Evolutionary conservation across 2,329 filamentous ascomycete species (phyloP).

Genomic region (Talaromyces sp.): DNA sequence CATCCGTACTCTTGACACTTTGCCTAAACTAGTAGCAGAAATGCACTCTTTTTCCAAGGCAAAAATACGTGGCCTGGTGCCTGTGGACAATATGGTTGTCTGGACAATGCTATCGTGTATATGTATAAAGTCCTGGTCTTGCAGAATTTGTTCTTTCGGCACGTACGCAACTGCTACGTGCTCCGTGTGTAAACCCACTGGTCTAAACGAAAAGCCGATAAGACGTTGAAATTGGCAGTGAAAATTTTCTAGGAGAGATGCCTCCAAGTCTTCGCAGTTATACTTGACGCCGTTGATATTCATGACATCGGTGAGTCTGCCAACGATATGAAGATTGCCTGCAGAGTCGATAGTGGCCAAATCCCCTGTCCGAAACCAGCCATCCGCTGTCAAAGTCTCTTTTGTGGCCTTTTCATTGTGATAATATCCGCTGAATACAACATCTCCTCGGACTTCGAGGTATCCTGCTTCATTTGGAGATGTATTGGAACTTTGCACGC

Average conservation of each 20-base stretch:
- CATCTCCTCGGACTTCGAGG: slow-evolving; percentile 37
- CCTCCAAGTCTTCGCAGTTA: slow-evolving; percentile 32
- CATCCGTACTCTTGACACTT: background rate
- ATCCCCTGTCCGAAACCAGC: slow-evolving; percentile 54
- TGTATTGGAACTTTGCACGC: slow-evolving; percentile 12
- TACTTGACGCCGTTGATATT: slow-evolving; percentile 46
- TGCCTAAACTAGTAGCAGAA: background rate
- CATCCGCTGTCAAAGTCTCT: slow-evolving; percentile 44
- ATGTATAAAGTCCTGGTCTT: slow-evolving; percentile 12
- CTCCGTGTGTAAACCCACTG: slow-evolving; percentile 27
- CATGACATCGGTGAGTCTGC: slow-evolving; percentile 41
- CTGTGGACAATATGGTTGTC: background rate
- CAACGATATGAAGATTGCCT: slow-evolving; percentile 31
- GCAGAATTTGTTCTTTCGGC: slow-evolving; percentile 19
- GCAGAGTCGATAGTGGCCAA: slow-evolving; percentile 30
- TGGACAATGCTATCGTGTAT: background rate
- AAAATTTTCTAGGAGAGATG: slow-evolving; percentile 29
- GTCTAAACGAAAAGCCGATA: slow-evolving; percentile 36
- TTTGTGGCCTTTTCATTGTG: slow-evolving; percentile 45
- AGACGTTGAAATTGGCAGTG: slow-evolving; percentile 22
- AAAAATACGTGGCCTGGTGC: background rate
- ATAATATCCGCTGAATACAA: slow-evolving; percentile 49
- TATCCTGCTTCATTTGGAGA: slow-evolving; percentile 9
- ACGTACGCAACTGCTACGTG: slow-evolving; percentile 35
- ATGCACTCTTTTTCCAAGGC: background rate